phyloP scores from a whole-genome alignment of 371 early-diverging fungal species.

The Mucor racemosus region DNA sequence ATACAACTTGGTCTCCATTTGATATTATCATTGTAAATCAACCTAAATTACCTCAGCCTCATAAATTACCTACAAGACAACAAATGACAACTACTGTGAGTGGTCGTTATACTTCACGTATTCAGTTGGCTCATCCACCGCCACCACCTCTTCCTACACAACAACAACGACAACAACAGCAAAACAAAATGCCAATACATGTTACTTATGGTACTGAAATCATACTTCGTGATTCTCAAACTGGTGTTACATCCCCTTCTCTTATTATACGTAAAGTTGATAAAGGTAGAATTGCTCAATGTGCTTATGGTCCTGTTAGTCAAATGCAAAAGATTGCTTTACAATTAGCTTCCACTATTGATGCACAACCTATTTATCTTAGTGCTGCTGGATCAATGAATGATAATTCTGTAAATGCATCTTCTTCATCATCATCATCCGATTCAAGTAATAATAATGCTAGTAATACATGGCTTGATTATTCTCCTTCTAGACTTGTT shows the following conservation, averaged over 20 bases:
- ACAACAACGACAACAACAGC: conserved; percentile 14
- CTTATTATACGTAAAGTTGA: conserved; percentile 79
- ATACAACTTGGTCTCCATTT: conserved; percentile 81
- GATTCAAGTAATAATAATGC: conserved; percentile 6
- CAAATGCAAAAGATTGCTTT: conserved; percentile 90
- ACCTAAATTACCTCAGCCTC: conserved; percentile 39
- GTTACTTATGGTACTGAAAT: conserved; percentile 81
- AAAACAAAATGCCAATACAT: conserved; percentile 46
- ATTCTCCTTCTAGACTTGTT: conserved; percentile 21
- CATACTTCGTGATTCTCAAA: conserved; percentile 68
- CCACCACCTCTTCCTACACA: conserved; percentile 17
- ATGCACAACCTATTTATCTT: conserved; percentile 38
- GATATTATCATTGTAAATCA: conserved; percentile 65
- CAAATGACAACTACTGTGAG: conserved; percentile 27
- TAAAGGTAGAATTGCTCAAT: conserved; percentile 66
- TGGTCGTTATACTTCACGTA: conserved; percentile 19
- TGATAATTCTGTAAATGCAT: conserved; percentile 26
- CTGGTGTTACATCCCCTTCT: conserved; percentile 70
- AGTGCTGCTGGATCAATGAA: conserved; percentile 39
- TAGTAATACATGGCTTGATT: conserved; percentile 42
- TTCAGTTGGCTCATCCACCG: conserved; percentile 21
- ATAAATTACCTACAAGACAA: conserved; percentile 12
- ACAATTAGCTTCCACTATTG: conserved; percentile 50
- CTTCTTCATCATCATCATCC: conserved; percentile 34
- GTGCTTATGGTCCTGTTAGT: conserved; percentile 74